Conservation (phyloP, 495 filamentous ascomycete genomes). For the Neurospora sp. region DNA sequence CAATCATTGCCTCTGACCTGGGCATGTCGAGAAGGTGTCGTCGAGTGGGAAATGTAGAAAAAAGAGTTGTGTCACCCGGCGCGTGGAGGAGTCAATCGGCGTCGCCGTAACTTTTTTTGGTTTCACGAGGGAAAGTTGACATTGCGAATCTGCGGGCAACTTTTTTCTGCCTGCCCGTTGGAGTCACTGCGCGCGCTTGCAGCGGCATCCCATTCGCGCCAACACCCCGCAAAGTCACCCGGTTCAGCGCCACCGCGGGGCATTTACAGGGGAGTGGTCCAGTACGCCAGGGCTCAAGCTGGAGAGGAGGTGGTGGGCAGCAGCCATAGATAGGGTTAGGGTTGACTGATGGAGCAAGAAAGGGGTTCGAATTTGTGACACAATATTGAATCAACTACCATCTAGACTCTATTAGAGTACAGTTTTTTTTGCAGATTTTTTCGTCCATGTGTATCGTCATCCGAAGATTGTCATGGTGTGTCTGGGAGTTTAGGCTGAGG, state of each 20-base stretch:
- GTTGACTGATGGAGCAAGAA: neutral
- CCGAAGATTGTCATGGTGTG: neutral
- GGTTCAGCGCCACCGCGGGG: neutral
- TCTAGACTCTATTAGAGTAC: neutral
- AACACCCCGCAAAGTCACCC: neutral
- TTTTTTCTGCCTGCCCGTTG: neutral
- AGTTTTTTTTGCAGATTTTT: neutral
- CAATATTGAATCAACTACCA: neutral
- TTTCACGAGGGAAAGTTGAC: neutral
- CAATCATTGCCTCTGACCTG: neutral
- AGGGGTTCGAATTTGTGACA: neutral
- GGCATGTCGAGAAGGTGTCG: neutral
- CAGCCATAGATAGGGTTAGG: neutral
- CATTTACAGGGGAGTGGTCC: neutral
- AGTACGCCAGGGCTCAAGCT: neutral
- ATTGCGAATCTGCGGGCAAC: neutral
- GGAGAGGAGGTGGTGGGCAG: neutral
- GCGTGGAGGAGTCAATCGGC: neutral
- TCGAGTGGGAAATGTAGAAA: neutral
- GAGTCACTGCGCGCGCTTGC: neutral
- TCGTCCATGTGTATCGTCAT: no score
- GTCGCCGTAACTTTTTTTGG: neutral
- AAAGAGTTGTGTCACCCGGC: neutral
- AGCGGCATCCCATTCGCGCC: neutral
- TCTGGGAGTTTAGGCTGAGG: neutral